Evolutionary conservation across 129 eudicot genomes (phyloP).

Genomic region (Chrysanthemum seticuspe): DNA sequence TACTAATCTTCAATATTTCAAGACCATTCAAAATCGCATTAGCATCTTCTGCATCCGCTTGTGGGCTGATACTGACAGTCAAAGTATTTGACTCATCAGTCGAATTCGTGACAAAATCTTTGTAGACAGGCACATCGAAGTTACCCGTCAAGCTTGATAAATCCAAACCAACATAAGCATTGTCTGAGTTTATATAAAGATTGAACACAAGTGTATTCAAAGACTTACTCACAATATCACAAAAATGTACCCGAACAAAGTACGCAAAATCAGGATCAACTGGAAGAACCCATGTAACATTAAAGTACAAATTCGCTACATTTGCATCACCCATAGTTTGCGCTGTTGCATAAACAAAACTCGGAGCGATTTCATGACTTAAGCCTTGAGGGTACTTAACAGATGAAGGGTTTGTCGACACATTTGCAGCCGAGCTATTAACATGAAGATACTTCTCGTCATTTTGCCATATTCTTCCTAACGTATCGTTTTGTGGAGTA

Average conservation of each 20-base stretch:
- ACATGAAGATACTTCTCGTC: too few relatives aligned
- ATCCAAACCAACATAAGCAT: constrained; percentile 59
- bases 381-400: constrained; percentile 51
- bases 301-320: constrained; percentile 61
- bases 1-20: constrained; percentile 89
- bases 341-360: constrained; percentile 87
- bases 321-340: constrained; percentile 85
- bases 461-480: too few relatives aligned
- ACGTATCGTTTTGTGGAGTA: too few relatives aligned
- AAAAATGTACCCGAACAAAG: constrained; percentile 75
- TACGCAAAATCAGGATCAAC: constrained; percentile 85
- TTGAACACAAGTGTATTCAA: constrained; percentile 63
- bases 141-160: constrained; percentile 54
- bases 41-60: constrained; percentile 38
- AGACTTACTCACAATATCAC: constrained; percentile 80
- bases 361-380: constrained; percentile 72
- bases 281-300: constrained; percentile 83
- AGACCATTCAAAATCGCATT: constrained; percentile 85
- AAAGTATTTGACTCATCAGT: constrained; percentile 52
- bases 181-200: constrained; percentile 70
- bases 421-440: constrained; percentile 81
- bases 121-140: constrained; percentile 70
- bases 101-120: constrained; percentile 63
- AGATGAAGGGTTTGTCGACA: constrained; percentile 62
- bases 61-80: constrained; percentile 90